These are phyloP conservation scores for Alternaria consortialis DNA, from an alignment of 2,329 filamentous ascomycete species.

Conservation along the genomic window DNA sequence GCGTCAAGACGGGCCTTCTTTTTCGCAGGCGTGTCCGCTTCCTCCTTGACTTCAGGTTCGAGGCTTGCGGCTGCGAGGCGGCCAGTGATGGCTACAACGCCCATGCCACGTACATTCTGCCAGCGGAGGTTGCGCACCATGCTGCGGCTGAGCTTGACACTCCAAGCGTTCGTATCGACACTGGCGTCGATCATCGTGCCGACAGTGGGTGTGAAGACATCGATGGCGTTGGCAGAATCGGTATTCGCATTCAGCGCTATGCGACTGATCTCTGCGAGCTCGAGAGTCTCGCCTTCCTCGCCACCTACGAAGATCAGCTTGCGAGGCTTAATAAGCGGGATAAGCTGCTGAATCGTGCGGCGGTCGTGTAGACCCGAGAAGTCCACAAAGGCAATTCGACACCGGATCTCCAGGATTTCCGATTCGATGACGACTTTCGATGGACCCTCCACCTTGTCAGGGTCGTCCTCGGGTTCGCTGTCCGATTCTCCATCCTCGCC, in stretches of 20 bases:
- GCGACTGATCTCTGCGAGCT: slow-evolving; percentile 81
- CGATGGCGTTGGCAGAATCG: slow-evolving; percentile 56
- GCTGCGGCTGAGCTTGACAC: slow-evolving; percentile 84
- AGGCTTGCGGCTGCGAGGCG: slow-evolving; percentile 64
- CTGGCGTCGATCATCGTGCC: slow-evolving; percentile 84
- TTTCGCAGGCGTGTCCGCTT: slow-evolving; percentile 57
- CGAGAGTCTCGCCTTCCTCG: slow-evolving; percentile 73
- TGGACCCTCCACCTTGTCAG: slow-evolving; percentile 69
- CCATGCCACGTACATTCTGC: slow-evolving; percentile 90
- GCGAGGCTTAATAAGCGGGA: slow-evolving; percentile 90
- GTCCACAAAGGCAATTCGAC: slow-evolving; percentile 87
- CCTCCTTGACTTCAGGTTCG: slow-evolving; percentile 48
- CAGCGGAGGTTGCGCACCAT: slow-evolving; percentile 89
- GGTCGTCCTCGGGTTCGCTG: slow-evolving; percentile 62
- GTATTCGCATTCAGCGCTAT: slow-evolving; percentile 65
- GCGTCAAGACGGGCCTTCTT: slow-evolving; percentile 60
- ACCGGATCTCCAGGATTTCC: slow-evolving; percentile 71
- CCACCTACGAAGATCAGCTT: slow-evolving; percentile 95
- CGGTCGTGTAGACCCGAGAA: slow-evolving; percentile 93
- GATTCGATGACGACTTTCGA: slow-evolving; percentile 75
- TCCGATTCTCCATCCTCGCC: slow-evolving; percentile 52
- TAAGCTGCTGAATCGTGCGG: slow-evolving; percentile 90
- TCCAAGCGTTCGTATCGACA: slow-evolving; percentile 97
- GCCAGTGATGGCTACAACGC: slow-evolving; percentile 92
- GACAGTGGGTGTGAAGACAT: slow-evolving; percentile 84